Evolutionary conservation across 176 grass and related monocot genomes (phyloP).

Genomic region (Oryza australiensis): DNA sequence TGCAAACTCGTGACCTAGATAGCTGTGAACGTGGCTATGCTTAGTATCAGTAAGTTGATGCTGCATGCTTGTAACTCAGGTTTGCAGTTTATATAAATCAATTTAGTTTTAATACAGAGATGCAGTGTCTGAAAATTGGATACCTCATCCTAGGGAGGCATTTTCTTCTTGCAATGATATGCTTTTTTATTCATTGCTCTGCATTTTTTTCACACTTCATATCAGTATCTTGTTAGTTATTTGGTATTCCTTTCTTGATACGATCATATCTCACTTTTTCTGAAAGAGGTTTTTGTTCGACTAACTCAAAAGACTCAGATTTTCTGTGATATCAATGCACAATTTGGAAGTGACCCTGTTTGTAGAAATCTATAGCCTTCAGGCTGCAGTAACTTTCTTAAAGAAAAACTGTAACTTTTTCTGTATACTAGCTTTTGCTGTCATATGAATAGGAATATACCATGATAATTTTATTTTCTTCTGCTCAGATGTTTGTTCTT

Average conservation of each 20-base stretch:
- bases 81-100: neutral
- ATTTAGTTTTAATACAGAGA: neutral
- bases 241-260: constrained; percentile 7
- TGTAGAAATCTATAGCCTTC: neutral
- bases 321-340: neutral
- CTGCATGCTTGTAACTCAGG: neutral
- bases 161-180: neutral
- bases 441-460: neutral
- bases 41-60: neutral
- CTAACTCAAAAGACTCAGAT: constrained; percentile 9
- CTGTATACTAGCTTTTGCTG: constrained; percentile 5
- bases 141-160: neutral
- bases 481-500: neutral
- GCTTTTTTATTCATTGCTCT: neutral
- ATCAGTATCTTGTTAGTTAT: neutral
- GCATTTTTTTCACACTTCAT: constrained; percentile 10
- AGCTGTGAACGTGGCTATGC: neutral
- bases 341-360: neutral
- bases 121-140: neutral
- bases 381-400: neutral
- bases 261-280: constrained; percentile 6
- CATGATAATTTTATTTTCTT: neutral
- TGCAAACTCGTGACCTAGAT: constrained; percentile 19
- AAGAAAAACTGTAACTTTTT: neutral
- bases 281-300: neutral